Evolutionary conservation across 2,329 filamentous ascomycete species (phyloP).

Genomic region (Fusarium devonianum): DNA sequence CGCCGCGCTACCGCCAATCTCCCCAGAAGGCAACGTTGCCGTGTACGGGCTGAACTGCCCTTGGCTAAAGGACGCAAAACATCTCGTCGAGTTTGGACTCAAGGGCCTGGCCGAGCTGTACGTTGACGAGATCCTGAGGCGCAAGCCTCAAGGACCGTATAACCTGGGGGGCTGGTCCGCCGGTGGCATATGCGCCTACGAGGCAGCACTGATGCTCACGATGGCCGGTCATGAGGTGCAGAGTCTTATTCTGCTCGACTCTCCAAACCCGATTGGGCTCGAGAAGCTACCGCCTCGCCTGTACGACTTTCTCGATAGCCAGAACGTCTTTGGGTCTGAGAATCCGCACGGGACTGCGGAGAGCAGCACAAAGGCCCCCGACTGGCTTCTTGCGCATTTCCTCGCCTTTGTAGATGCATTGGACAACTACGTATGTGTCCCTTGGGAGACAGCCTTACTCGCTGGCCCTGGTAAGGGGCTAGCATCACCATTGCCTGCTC

Average conservation of each 20-base stretch:
- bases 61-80: neutral
- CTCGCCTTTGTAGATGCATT: conserved; percentile 2
- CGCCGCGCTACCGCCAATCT: neutral
- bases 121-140: conserved; percentile 38
- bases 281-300: conserved; percentile 7
- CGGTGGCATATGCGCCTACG: conserved; percentile 74
- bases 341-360: neutral
- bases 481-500: neutral
- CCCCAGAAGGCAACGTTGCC: neutral
- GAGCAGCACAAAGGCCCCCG: neutral
- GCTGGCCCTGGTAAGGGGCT: neutral
- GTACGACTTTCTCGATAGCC: conserved; percentile 3
- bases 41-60: neutral
- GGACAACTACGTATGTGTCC: neutral
- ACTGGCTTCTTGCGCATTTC: conserved; percentile 10
- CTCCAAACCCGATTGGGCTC: conserved; percentile 5
- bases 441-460: neutral
- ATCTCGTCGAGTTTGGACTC: neutral
- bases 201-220: conserved; percentile 55
- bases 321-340: neutral
- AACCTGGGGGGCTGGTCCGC: conserved; percentile 76
- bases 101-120: neutral
- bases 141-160: conserved; percentile 73
- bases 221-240: conserved; percentile 3
- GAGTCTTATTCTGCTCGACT: conserved; percentile 13